phyloP scores from a whole-genome alignment of 2,329 filamentous ascomycete genomes.

The Fusarium sarcochroum region DNA sequence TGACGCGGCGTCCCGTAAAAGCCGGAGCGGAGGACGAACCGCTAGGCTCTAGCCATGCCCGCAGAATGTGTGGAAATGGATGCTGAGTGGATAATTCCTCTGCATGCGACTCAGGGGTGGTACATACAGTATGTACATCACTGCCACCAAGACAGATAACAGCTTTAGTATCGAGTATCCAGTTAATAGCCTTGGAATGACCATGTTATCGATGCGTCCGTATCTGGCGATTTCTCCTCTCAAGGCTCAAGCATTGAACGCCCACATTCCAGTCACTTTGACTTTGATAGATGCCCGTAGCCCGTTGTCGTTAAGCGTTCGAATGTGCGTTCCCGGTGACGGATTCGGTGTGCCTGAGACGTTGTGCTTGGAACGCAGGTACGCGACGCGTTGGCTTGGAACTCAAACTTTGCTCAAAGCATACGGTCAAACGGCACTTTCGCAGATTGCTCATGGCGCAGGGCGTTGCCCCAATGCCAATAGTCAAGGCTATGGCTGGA shows the following conservation, averaged over 20 bases:
- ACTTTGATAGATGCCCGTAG: constrained; percentile 18
- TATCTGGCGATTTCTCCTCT: constrained; percentile 17
- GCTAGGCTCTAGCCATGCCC: constrained; percentile 30
- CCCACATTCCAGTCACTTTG: constrained; percentile 26
- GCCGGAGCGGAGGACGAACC: constrained; percentile 20
- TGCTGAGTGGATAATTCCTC: constrained; percentile 36
- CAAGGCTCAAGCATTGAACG: constrained; percentile 9
- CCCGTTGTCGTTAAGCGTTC: not conserved
- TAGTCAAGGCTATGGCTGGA: constrained; percentile 30
- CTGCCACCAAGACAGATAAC: constrained; percentile 26
- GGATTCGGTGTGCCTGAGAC: not conserved
- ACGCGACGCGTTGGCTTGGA: constrained; percentile 16
- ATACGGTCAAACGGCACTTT: constrained; percentile 13
- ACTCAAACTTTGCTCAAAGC: constrained; percentile 14
- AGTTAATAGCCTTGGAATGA: constrained; percentile 13
- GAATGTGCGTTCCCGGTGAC: not conserved
- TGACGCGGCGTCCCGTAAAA: constrained; percentile 30
- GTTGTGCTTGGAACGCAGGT: constrained; percentile 35
- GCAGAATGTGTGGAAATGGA: constrained; percentile 9
- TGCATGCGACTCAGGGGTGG: constrained; percentile 38
- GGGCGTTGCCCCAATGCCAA: constrained; percentile 30
- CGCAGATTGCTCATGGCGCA: constrained; percentile 23
- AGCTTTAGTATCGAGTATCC: not conserved
- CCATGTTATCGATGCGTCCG: not conserved
- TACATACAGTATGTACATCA: constrained; percentile 9